Evolutionary conservation across 139 green algal genomes (phyloP).

Genomic region (Eudorina sp.): DNA sequence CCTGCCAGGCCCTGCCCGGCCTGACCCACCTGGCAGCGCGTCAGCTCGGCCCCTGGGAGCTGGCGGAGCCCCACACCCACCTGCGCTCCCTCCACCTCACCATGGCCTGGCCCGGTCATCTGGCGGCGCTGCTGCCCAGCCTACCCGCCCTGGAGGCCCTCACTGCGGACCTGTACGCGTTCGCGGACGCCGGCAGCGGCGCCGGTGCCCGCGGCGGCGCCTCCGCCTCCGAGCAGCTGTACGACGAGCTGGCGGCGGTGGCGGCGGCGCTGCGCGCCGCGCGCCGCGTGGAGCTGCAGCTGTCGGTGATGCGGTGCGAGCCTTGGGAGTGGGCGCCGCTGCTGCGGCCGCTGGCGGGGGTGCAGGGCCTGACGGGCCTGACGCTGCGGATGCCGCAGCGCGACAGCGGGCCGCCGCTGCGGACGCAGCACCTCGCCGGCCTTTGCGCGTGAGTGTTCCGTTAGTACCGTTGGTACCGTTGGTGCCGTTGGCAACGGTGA

Average conservation of each 20-base stretch:
- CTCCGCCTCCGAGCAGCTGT: neutral
- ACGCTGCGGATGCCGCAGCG: neutral
- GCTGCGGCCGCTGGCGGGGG: slow-evolving; percentile 5
- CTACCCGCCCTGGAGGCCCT: neutral
- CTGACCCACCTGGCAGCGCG: slow-evolving; percentile 12
- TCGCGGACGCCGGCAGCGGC: neutral
- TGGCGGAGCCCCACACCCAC: neutral
- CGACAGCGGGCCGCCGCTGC: slow-evolving; percentile 14
- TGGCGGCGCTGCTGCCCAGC: slow-evolving; percentile 13
- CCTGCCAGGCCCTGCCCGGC: neutral
- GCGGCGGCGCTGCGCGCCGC: neutral
- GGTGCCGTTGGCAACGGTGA: no score
- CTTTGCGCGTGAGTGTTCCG: neutral
- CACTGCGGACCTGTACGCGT: neutral
- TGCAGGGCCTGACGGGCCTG: neutral
- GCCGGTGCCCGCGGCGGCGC: neutral
- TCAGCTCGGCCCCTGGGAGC: slow-evolving; percentile 23
- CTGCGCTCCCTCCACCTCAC: slow-evolving; percentile 9
- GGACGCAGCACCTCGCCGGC: neutral
- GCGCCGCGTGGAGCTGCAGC: slow-evolving; percentile 13
- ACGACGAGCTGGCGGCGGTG: neutral
- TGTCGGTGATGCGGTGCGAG: slow-evolving; percentile 30
- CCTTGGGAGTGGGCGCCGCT: slow-evolving; percentile 29
- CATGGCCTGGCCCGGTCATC: slow-evolving; percentile 22
- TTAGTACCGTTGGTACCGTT: no score